Evolutionary conservation across 345 rosid genomes (phyloP).

Genomic region (Excoecaria agallocha): DNA sequence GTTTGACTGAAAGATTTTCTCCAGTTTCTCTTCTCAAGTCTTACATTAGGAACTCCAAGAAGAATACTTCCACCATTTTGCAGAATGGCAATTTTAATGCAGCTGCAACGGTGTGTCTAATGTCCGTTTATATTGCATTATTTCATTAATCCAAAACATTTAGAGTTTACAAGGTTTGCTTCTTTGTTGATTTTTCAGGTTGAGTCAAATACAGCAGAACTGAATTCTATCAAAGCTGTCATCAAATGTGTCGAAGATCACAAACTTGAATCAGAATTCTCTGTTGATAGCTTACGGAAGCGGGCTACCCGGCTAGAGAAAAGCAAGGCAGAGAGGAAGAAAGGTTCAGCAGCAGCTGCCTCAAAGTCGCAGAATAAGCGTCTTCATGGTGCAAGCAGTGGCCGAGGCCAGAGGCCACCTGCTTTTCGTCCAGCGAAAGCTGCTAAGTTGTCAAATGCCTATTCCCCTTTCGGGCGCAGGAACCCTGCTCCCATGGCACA

Average conservation of each 20-base stretch:
- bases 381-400: conserved; percentile 25
- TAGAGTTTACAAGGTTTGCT: neutral
- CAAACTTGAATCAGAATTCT: conserved; percentile 48
- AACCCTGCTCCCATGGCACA: conserved; percentile 35
- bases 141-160: neutral
- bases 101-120: conserved; percentile 33
- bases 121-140: neutral
- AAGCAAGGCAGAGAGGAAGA: conserved; percentile 43
- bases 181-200: conserved; percentile 38
- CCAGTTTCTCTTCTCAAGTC: conserved; percentile 50
- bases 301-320: conserved; percentile 46
- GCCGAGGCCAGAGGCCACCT: conserved; percentile 34
- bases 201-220: conserved; percentile 43
- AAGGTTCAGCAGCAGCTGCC: conserved; percentile 29
- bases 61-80: conserved; percentile 34
- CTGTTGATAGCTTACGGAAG: conserved; percentile 41
- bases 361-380: conserved; percentile 45
- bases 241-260: conserved; percentile 61
- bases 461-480: conserved; percentile 35
- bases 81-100: conserved; percentile 38
- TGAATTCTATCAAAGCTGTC: conserved; percentile 49
- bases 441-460: conserved; percentile 39
- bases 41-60: conserved; percentile 37
- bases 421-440: conserved; percentile 46
- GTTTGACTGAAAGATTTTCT: conserved; percentile 48